phyloP scores from a whole-genome alignment of 108 stramenopile genomes.

The Pseudonitzschia pungens region DNA sequence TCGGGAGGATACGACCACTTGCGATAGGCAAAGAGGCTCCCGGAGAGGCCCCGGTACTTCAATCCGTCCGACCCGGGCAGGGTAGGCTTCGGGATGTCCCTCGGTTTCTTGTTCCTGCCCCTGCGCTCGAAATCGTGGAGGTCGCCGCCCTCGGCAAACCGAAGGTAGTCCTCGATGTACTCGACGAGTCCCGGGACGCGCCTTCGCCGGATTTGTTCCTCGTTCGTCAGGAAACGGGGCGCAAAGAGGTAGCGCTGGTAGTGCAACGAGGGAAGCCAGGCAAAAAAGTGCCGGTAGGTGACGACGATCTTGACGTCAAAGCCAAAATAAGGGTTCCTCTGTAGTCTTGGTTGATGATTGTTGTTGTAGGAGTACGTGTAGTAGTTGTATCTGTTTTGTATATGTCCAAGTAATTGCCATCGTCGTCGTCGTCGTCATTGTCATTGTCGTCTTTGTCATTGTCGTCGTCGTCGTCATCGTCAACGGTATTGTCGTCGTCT shows the following conservation, averaged over 20 bases:
- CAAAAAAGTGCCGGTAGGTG: constrained; percentile 7
- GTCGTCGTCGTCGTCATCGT: no score
- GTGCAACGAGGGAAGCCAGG: background rate
- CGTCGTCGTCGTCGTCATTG: no score
- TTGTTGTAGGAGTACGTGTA: background rate
- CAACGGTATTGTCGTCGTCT: no score
- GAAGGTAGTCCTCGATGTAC: background rate
- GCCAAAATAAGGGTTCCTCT: background rate
- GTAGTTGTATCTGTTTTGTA: no score
- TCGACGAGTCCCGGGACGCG: background rate
- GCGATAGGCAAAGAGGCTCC: background rate
- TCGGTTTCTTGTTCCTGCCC: no score
- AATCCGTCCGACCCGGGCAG: background rate
- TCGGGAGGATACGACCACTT: background rate
- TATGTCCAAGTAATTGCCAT: no score
- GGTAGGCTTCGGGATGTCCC: background rate
- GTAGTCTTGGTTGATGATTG: background rate
- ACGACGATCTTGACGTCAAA: constrained; percentile 10
- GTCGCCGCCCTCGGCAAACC: background rate
- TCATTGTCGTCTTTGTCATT: no score
- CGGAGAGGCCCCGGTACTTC: background rate
- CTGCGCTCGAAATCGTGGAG: background rate
- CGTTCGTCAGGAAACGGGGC: background rate
- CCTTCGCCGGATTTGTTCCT: background rate
- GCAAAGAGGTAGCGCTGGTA: background rate